Conservation (phyloP, 345 rosid species). For the Lepidium aucheri region DNA sequence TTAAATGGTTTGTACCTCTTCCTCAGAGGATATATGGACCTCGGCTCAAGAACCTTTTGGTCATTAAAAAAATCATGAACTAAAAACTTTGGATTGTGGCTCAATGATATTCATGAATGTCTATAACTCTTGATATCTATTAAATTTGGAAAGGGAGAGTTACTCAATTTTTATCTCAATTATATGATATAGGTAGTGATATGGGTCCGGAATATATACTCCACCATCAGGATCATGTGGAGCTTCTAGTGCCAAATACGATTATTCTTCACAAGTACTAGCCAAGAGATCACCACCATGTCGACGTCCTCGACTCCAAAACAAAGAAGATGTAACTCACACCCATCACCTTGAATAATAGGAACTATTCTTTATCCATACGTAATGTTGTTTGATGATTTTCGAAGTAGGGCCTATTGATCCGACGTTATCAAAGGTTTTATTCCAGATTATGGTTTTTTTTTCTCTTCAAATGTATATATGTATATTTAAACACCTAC, state of each 20-base stretch:
- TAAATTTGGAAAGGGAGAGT: no score
- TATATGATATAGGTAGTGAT: neutral
- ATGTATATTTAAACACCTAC: no score
- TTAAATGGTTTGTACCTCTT: no score
- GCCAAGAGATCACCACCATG: conserved; percentile 9
- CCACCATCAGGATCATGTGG: conserved; percentile 19
- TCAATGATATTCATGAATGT: no score
- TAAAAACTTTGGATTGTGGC: no score
- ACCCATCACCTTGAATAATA: neutral
- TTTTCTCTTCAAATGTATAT: no score
- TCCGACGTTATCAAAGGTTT: no score
- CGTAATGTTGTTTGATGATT: neutral
- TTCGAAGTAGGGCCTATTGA: neutral
- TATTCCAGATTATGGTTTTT: no score
- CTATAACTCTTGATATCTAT: no score
- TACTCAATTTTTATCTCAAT: no score
- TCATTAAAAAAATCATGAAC: neutral
- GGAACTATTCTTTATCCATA: neutral
- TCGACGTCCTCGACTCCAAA: neutral
- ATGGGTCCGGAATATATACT: conserved; percentile 6
- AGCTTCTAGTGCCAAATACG: neutral
- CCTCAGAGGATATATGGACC: no score
- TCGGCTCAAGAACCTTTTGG: no score
- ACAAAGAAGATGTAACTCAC: neutral
- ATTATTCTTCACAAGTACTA: neutral